A percentile compares a stretch with the other conserved stretches of the same genome.
Evolutionary conservation across 179 eudicot genomes (phyloP).

Genomic region (Amaranthus tricolor): DNA sequence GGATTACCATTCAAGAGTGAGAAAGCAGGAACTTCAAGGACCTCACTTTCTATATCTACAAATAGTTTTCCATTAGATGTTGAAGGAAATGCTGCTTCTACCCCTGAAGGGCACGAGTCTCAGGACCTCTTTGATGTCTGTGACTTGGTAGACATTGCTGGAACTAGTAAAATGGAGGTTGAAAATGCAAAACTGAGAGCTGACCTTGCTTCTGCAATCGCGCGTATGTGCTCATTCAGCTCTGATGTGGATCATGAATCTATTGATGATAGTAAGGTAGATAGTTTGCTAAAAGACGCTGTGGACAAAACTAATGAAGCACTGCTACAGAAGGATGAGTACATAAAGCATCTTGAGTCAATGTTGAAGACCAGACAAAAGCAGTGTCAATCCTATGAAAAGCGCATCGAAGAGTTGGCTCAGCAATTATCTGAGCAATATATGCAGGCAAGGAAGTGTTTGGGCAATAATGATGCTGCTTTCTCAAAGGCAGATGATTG

Average conservation of each 20-base stretch:
- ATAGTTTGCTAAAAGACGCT: slow-evolving; percentile 59
- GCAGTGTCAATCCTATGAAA: slow-evolving; percentile 89
- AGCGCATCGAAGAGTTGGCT: slow-evolving; percentile 83
- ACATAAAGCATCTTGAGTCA: slow-evolving; percentile 64
- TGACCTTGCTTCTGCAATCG: slow-evolving; percentile 94
- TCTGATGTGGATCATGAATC: slow-evolving; percentile 59
- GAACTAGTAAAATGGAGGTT: slow-evolving; percentile 92
- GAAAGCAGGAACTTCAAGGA: slow-evolving; percentile 51
- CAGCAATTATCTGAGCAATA: slow-evolving; percentile 69
- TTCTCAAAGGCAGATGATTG: slow-evolving; percentile 51
- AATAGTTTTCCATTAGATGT: slow-evolving; percentile 49
- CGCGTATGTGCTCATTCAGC: slow-evolving; percentile 61
- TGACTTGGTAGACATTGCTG: slow-evolving; percentile 81
- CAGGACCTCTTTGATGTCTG: slow-evolving; percentile 49
- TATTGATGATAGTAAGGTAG: slow-evolving; percentile 62
- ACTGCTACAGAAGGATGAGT: slow-evolving; percentile 76
- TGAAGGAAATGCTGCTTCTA: slow-evolving; percentile 40
- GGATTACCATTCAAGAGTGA: slow-evolving; percentile 55
- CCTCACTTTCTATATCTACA: slow-evolving; percentile 54
- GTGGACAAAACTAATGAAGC: slow-evolving; percentile 90
- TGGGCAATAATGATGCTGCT: slow-evolving; percentile 35
- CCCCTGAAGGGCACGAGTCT: slow-evolving; percentile 37
- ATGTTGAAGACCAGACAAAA: slow-evolving; percentile 59
- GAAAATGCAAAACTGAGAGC: slow-evolving; percentile 96
- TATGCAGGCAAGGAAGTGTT: slow-evolving; percentile 38